A percentile compares a stretch with the other conserved stretches of the same genome.
These are phyloP conservation scores for Serendipita sp. DNA, from an alignment of 768 basidiomycete genomes.

Conservation along the genomic window DNA sequence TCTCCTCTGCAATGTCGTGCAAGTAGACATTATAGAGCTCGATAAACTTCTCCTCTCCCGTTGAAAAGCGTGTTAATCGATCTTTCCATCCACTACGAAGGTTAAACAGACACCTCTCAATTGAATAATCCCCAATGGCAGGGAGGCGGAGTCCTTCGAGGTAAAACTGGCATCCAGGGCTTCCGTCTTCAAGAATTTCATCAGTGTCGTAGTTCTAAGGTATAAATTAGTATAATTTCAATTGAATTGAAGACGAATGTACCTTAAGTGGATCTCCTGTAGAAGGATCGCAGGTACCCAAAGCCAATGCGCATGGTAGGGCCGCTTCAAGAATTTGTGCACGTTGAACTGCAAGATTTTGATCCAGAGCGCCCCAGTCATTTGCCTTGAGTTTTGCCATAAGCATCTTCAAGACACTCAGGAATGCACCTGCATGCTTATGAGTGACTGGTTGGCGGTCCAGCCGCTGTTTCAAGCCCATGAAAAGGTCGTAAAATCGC, in stretches of 20 bases:
- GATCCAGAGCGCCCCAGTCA: slow-evolving; percentile 49
- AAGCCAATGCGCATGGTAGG: slow-evolving; percentile 33
- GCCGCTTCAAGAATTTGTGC: slow-evolving; percentile 24
- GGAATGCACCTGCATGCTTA: slow-evolving; percentile 34
- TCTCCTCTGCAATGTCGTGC: slow-evolving; percentile 23
- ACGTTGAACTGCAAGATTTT: slow-evolving; percentile 18
- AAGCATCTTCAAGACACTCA: slow-evolving; percentile 40
- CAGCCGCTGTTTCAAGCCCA: slow-evolving; percentile 27
- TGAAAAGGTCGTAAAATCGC: slow-evolving; percentile 41
- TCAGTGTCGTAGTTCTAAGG: slow-evolving; percentile 39
- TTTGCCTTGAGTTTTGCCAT: slow-evolving; percentile 52
- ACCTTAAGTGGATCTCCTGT: slow-evolving; percentile 36
- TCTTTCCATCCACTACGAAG: background rate
- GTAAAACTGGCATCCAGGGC: no score
- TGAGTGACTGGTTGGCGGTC: slow-evolving; percentile 36
- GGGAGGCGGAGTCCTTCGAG: no score
- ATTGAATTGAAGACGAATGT: background rate
- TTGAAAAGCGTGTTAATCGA: slow-evolving; percentile 17
- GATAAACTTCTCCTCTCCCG: slow-evolving; percentile 29
- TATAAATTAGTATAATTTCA: background rate
- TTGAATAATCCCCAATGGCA: no score
- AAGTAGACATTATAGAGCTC: slow-evolving; percentile 24
- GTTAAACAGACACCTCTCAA: no score
- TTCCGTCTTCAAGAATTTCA: background rate
- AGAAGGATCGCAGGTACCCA: slow-evolving; percentile 30